Conservation (phyloP, 768 basidiomycete genomes). For the Chalciporus chontae region DNA sequence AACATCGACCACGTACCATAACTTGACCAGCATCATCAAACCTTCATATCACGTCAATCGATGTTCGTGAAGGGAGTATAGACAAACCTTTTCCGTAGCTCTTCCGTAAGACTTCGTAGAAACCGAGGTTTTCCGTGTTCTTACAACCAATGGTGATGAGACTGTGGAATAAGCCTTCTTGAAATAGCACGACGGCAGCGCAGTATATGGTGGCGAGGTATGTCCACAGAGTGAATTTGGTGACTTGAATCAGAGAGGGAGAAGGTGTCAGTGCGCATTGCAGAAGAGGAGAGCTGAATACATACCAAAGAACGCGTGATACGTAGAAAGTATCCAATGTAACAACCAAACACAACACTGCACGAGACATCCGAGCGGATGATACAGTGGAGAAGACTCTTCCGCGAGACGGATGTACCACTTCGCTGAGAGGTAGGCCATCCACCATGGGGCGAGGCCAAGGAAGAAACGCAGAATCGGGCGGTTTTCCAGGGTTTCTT, state of each 20-base stretch:
- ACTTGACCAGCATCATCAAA: conserved; percentile 9
- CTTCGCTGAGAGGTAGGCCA: conserved; percentile 17
- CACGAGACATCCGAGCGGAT: conserved; percentile 21
- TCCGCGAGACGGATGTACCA: conserved; percentile 22
- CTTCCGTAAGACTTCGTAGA: conserved; percentile 12
- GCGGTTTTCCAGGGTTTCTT: conserved; percentile 4
- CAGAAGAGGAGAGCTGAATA: background rate
- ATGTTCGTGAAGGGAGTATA: background rate
- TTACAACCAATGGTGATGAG: conserved; percentile 7
- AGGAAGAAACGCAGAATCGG: conserved; percentile 19
- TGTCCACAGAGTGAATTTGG: conserved; percentile 8
- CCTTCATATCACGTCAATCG: conserved; percentile 5
- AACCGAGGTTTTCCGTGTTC: conserved; percentile 15
- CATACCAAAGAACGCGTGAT: conserved; percentile 22
- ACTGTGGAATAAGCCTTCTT: conserved; percentile 22
- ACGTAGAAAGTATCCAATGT: conserved; percentile 18
- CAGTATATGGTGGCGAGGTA: conserved; percentile 23
- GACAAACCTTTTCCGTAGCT: conserved; percentile 15
- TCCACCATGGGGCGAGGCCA: conserved; percentile 19
- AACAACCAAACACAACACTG: conserved; percentile 26
- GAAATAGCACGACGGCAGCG: conserved; percentile 4
- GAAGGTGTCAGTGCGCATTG: background rate
- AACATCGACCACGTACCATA: conserved; percentile 18
- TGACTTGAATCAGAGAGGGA: conserved; percentile 3
- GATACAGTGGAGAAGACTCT: conserved; percentile 19